Evolutionary conservation across 441 rosid genomes (phyloP), one percentile per base, ranked within the genome.

Genomic region (Adansonia madagascariensis): DNA sequence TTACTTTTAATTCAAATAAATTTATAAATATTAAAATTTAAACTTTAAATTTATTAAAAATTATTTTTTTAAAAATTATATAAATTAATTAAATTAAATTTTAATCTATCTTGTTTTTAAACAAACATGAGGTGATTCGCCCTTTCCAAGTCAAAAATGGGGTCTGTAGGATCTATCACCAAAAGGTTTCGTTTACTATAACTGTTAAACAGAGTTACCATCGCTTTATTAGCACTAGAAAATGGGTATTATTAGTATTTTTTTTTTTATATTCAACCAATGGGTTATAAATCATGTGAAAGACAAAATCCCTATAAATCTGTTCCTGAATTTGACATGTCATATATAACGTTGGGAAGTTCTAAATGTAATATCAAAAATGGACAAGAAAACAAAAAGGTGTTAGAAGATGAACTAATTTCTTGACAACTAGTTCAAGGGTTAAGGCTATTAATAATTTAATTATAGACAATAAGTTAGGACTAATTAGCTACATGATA

Each of bases 291-390:
- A 3, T 18, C 27, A 57, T 8, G 35, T 59, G 63, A 22, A 59
- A 20, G 39, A 59, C 63, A 59, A 59, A 22, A 59, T 59, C 63
- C 63, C 63, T 8, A 59, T 22, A 59, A 59, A 59, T 59, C 64
- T 59, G 39, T 22, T 24, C 39, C 1, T 11, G 0, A 22, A 0
- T 10, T 8, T 59, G 31, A 22, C 60, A 55, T 55, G 24, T 24
- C 4, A 56, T n/a, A 6, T 55, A 8, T n/a, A 17, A 17, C 61
- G 18, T 18, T 0, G 24, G 61, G 8, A 3, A 50, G 55, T 50
- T 50, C 1, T 50, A 27, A 27, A 27, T 12, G 4, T 50, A 50
- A 43, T 5, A 6, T 43, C 46, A 5, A 43, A 43, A 6, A 43
- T 43, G 8, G 8, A 43, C 6, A 43, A 43, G 7, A 7, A 8